A percentile compares a stretch with the other conserved stretches of the same genome.
Evolutionary conservation across 2,329 filamentous ascomycete species (phyloP).

Genomic region (Arthrobotrys sinensis): DNA sequence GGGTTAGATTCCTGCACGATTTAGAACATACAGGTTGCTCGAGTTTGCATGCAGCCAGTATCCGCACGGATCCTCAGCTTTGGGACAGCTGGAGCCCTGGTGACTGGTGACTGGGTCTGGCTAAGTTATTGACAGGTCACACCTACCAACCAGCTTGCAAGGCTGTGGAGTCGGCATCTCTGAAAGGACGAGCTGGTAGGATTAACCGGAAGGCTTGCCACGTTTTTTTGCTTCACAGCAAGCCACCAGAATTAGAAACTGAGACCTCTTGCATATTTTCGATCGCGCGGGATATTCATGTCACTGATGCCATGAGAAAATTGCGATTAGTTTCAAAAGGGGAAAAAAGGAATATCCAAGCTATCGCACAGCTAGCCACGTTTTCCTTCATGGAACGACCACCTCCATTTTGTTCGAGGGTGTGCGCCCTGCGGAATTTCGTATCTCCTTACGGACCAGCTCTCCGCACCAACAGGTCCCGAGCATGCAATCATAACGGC

Average conservation of each 20-base stretch:
- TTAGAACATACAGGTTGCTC: constrained; percentile 38
- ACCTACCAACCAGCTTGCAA: constrained; percentile 23
- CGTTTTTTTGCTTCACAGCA: constrained; percentile 31
- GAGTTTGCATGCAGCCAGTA: constrained; percentile 44
- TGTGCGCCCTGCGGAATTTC: constrained; percentile 26
- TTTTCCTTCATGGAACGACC: constrained; percentile 17
- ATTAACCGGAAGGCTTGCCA: constrained; percentile 48
- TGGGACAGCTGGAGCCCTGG: constrained; percentile 47
- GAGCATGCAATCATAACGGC: constrained; percentile 17
- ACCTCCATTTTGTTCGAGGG: background rate
- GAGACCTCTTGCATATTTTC: constrained; percentile 35
- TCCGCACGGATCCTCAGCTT: constrained; percentile 60
- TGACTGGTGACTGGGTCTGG: constrained; percentile 42
- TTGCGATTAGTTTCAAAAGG: constrained; percentile 25
- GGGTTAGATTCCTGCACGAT: constrained; percentile 51
- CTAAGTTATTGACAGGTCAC: constrained; percentile 46
- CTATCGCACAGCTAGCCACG: constrained; percentile 23
- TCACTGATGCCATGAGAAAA: constrained; percentile 6
- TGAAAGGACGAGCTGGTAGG: constrained; percentile 9
- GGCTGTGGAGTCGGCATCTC: constrained; percentile 16
- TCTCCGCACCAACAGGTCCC: constrained; percentile 12
- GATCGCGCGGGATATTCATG: background rate
- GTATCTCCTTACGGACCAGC: constrained; percentile 22
- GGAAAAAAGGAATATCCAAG: constrained; percentile 15
- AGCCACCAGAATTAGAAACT: constrained; percentile 45